These are phyloP conservation scores for Mycena pura DNA, from an alignment of 768 basidiomycete genomes.

Conservation along the genomic window DNA sequence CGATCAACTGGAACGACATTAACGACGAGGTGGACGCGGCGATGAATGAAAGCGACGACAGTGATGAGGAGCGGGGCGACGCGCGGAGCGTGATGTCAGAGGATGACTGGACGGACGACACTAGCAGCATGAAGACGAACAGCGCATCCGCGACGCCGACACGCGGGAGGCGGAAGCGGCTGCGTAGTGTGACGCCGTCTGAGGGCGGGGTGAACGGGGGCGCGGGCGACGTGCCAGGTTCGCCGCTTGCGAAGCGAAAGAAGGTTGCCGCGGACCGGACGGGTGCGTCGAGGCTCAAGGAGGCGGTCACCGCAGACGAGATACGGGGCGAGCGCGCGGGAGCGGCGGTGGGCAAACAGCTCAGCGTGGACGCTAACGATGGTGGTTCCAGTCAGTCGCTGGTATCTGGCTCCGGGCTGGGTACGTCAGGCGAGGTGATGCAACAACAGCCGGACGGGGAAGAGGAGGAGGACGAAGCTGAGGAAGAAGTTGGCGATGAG, in stretches of 20 bases:
- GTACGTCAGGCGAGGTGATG: conserved; percentile 41
- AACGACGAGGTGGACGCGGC: conserved; percentile 89
- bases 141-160: conserved; percentile 49
- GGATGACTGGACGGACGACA: conserved; percentile 62
- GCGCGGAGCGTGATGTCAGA: conserved; percentile 53
- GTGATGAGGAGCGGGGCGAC: conserved; percentile 53
- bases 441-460: too few relatives aligned
- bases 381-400: conserved; percentile 24
- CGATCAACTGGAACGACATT: conserved; percentile 83
- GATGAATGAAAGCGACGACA: conserved; percentile 81
- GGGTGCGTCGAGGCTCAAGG: conserved; percentile 73
- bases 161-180: conserved; percentile 66
- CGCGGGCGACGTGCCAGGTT: conserved; percentile 53
- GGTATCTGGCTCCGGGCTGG: conserved; percentile 2
- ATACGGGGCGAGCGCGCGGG: conserved; percentile 32
- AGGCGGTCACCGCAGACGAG: conserved; percentile 65
- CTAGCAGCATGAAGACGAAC: conserved; percentile 41
- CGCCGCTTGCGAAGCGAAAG: conserved; percentile 83
- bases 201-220: conserved; percentile 51
- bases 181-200: conserved; percentile 76
- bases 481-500: conserved; percentile 55
- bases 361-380: conserved; percentile 18
- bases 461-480: conserved; percentile 52
- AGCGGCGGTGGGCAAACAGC: conserved; percentile 21
- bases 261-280: conserved; percentile 71